Base-by-base conservation (phyloP, 768 basidiomycete species). In the Termitomyces titanicus region DNA sequence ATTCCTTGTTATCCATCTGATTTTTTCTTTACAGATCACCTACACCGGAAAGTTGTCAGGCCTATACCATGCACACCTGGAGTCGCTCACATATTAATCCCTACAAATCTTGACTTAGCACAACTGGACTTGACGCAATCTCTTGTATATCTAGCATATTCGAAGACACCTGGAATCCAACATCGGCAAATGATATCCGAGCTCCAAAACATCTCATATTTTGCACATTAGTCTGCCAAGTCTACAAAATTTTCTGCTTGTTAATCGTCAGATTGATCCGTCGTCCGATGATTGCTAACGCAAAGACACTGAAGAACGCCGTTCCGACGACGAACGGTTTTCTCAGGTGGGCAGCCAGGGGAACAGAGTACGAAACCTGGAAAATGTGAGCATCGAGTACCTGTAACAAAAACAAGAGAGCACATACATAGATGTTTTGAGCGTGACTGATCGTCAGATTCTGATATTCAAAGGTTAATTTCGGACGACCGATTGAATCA, bases 291-390 rank as follows among this genome's bases (percentile, higher is more conserved):
- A 78, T 67, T 10, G 74, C 73, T 53, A 79, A 64, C 20, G 73
- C 66, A 70, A 95, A 95, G 44, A 94, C 56, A 42, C 77, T 74
- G 51, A 89, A 71, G 69, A 89, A 83, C 1, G 86, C 91, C 17
- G 77, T 74, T 9, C 86, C 82, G 25, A 95, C 92, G 11, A 87
- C 83, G 27, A 91, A 52, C 1, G 92, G 92, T 71, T 98, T 98
- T 70, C 86, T 88, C 56, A 97, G 70, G 68, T 93, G 89, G n/a
- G 92, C 87, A 39, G 79, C 75, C 53, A 85, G 63, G 11, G 92
- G 85, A 40, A 96, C 88, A 62, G 81, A 85, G 78, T 98, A 98
- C 35, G 88, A 85, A 56, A 97, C 87, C 95, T 97, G 60, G 27
- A 37, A 24, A 38, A 9, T 5, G 20, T 51, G 18, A 52, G 24